Conservation (phyloP, 495 filamentous ascomycete species). For the Penicillium verhagenii region DNA sequence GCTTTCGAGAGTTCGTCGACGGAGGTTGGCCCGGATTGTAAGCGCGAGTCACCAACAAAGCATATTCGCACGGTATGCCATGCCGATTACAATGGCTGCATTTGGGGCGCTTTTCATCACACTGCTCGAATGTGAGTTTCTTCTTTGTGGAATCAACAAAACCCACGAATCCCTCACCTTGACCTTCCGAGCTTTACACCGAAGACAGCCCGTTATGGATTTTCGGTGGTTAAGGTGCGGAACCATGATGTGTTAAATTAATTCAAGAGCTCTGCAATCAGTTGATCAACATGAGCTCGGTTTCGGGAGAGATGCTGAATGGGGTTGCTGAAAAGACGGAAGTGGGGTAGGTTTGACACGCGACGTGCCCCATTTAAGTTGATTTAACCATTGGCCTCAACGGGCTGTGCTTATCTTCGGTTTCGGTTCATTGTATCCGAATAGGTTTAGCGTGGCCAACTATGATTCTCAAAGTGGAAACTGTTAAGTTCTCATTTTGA, state of each 20-base stretch:
- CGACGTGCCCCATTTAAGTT: neutral
- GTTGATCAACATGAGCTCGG: neutral
- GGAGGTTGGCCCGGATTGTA: slow-evolving; percentile 13
- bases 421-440: slow-evolving; percentile 15
- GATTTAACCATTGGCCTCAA: too few relatives aligned
- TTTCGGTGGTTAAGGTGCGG: slow-evolving; percentile 37
- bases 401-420: slow-evolving; percentile 1
- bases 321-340: neutral
- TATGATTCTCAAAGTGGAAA: neutral
- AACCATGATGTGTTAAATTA: slow-evolving; percentile 8
- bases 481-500: too few relatives aligned
- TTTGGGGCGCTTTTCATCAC: slow-evolving; percentile 17
- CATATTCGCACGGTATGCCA: slow-evolving; percentile 16
- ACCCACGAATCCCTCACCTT: slow-evolving; percentile 33
- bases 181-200: slow-evolving; percentile 48
- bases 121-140: slow-evolving; percentile 4
- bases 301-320: slow-evolving; percentile 8
- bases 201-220: slow-evolving; percentile 44
- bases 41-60: slow-evolving; percentile 10
- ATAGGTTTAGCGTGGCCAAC: slow-evolving; percentile 11
- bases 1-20: neutral
- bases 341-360: neutral
- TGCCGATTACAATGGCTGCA: slow-evolving; percentile 25
- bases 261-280: neutral
- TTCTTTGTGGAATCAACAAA: neutral